Conservation (phyloP, 2,329 filamentous ascomycete species). For the Arthrinium phaeospermum region DNA sequence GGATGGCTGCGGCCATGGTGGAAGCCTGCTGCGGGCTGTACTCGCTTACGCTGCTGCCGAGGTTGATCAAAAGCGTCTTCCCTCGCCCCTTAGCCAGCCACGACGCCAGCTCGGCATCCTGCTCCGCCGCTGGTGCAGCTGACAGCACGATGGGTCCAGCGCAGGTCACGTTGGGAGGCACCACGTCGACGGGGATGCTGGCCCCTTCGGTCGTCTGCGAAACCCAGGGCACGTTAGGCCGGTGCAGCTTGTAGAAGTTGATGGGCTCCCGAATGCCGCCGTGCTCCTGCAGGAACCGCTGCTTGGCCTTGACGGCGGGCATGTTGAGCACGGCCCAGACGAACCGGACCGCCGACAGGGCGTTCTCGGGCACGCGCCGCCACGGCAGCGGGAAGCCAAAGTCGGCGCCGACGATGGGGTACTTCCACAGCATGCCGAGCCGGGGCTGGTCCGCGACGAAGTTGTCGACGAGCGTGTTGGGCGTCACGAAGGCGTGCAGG, state of each 20-base stretch:
- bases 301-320: not conserved
- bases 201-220: not conserved
- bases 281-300: not conserved
- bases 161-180: conserved; percentile 10
- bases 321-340: not conserved
- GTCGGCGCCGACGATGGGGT: not conserved
- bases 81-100: not conserved
- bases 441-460: not conserved
- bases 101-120: not conserved
- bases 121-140: not conserved
- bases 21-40: not conserved
- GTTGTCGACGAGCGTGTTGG: not conserved
- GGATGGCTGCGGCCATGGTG: not conserved
- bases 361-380: not conserved
- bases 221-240: not conserved
- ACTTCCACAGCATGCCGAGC: conserved; percentile 7
- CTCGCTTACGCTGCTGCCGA: not conserved
- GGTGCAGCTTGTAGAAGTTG: not conserved
- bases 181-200: not conserved
- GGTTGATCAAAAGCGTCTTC: not conserved
- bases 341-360: not conserved
- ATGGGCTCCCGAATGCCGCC: not conserved
- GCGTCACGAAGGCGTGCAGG: not conserved
- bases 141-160: not conserved
- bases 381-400: conserved; percentile 4